These are phyloP conservation scores for Globisporangium barbulae DNA, from an alignment of 352 stramenopile genomes.

Conservation along the genomic window DNA sequence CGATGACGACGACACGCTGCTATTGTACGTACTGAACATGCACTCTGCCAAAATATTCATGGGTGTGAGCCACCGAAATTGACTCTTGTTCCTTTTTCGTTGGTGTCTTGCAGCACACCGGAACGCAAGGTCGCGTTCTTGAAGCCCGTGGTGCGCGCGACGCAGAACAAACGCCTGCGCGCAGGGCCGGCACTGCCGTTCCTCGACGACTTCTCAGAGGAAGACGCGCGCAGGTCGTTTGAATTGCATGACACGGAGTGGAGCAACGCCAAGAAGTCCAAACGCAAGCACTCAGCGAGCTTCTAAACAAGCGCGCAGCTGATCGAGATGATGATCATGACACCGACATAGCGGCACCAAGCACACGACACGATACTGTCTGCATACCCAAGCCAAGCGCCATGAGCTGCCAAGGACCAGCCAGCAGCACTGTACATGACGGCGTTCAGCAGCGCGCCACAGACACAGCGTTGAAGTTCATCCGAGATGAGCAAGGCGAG, in stretches of 20 bases:
- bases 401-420: background rate
- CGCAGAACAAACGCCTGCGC: conserved; percentile 18
- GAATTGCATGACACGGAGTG: conserved; percentile 15
- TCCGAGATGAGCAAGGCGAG: background rate
- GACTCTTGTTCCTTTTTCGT: conserved; percentile 1
- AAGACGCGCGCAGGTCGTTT: conserved; percentile 21
- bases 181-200: conserved; percentile 27
- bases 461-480: background rate
- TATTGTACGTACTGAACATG: conserved; percentile 4
- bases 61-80: background rate
- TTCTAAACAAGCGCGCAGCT: conserved; percentile 9
- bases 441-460: background rate
- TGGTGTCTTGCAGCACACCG: conserved; percentile 7
- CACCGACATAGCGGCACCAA: background rate
- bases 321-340: background rate
- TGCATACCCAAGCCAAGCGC: background rate
- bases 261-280: conserved; percentile 24
- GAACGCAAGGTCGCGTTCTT: conserved; percentile 19
- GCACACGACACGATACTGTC: background rate
- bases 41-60: background rate
- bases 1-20: background rate
- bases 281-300: conserved; percentile 21
- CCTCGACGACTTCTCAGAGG: conserved; percentile 25
- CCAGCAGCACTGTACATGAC: background rate
- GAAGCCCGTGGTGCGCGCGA: conserved; percentile 9